Base-by-base conservation (phyloP, 2,329 filamentous ascomycete species). In the Fusarium cyanostomum region DNA sequence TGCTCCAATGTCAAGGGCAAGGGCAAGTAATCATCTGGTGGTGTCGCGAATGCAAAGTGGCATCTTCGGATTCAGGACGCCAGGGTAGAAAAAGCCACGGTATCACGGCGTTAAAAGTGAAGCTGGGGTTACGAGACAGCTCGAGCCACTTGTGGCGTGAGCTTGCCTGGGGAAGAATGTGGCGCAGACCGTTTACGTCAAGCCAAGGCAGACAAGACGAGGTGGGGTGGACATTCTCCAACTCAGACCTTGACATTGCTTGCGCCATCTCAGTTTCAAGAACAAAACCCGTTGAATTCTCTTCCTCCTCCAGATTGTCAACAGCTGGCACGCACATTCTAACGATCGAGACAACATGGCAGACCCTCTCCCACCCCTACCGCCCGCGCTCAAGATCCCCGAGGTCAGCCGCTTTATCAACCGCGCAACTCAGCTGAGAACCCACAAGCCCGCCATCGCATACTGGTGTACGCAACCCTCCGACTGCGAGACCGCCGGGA, bases 381-480 rank as follows among this genome's bases (percentile, higher is more conserved):
- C n/a, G n/a, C n/a, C n/a, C n/a, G 67, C 75, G 27, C 84, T 99
- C 71, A 93, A 91, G 79, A 82, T 89, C 54, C 89, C 91, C 58
- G 93, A 97, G 74, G 87, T 97, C 72, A 88, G 87, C 66, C 91
- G 92, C 59, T 97, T 96, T 76, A 89, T 94, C 62, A 85, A 89
- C 52, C 88, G 94, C 72, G 94, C 92, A 30, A 85, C 87, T 31
- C 94, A 99, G 80, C 86, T 99, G 44, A 91, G 94, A 75, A 85
- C 85, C 57, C 86, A 89, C 72, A 95, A 94, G 77, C 95, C 95
- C 8, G 92, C 95, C 58, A 86, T 98, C 68, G 85, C 94, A 63
- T 99, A 98, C 77, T 98, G 94, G 93, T 95, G 94, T 96, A 84
- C 90, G 84, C 9, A 28, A 9, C 50, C 28, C 51, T 27, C 35